These are phyloP conservation scores for Pseudopithomyces maydicus DNA, from an alignment of 2,329 filamentous ascomycete species.

Conservation along the genomic window DNA sequence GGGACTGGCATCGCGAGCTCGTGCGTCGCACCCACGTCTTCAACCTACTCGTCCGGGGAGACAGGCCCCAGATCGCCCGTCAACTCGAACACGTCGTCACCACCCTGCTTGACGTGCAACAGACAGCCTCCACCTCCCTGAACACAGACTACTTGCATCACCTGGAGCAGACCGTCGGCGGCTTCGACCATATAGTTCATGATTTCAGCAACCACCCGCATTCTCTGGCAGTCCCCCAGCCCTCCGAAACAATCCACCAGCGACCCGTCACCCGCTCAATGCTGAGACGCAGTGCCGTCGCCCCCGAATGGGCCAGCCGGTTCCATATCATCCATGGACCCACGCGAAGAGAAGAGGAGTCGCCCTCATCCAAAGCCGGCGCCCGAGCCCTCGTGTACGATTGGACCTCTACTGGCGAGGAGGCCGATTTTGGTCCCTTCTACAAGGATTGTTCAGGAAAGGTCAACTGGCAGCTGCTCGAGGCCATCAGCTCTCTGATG, in stretches of 20 bases:
- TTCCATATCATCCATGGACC: conserved; percentile 28
- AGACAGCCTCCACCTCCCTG: conserved; percentile 20
- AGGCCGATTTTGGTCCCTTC: conserved; percentile 26
- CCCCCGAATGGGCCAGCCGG: conserved; percentile 24
- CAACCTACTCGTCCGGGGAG: conserved; percentile 12
- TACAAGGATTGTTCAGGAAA: conserved; percentile 18
- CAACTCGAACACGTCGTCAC: conserved; percentile 15
- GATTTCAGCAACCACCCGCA: conserved; percentile 23
- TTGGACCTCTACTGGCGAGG: conserved; percentile 19
- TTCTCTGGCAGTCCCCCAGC: conserved; percentile 15
- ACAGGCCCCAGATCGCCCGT: neutral
- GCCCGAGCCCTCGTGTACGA: conserved; percentile 28
- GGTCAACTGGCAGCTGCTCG: conserved; percentile 24
- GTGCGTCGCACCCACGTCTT: conserved; percentile 13
- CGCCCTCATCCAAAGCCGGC: conserved; percentile 15
- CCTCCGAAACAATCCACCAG: conserved; percentile 3
- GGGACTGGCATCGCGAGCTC: conserved; percentile 25
- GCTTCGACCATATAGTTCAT: conserved; percentile 21
- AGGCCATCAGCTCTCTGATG: conserved; percentile 29
- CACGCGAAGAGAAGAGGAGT: conserved; percentile 23
- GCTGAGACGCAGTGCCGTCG: conserved; percentile 7
- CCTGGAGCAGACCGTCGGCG: conserved; percentile 9
- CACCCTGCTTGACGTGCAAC: conserved; percentile 22
- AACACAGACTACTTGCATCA: conserved; percentile 22
- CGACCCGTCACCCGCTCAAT: conserved; percentile 24